Evolutionary conservation across 345 rosid species (phyloP).

Genomic region (Syzygium grande): DNA sequence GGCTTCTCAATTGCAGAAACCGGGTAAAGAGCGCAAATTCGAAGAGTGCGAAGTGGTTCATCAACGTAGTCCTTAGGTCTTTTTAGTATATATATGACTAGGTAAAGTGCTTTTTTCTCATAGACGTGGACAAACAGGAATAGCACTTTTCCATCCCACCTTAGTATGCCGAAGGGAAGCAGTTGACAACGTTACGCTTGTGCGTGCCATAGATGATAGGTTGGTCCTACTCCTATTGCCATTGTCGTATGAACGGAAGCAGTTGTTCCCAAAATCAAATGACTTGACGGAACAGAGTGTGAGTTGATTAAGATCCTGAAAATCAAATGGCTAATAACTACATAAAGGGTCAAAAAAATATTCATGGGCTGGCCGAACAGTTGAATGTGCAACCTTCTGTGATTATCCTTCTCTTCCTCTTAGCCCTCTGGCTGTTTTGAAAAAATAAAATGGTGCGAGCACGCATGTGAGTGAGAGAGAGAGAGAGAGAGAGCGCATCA

Average conservation of each 20-base stretch:
- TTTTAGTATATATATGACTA: background rate
- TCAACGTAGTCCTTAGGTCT: background rate
- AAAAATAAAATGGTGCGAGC: background rate
- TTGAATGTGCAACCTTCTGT: background rate
- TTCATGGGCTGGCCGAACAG: background rate
- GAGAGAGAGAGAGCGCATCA: background rate
- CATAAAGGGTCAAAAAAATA: background rate
- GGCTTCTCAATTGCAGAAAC: background rate
- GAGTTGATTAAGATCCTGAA: background rate
- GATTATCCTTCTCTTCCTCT: background rate
- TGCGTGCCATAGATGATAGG: background rate
- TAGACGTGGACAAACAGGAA: background rate
- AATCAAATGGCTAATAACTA: background rate
- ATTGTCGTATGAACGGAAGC: background rate
- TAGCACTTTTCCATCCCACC: background rate
- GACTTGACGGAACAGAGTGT: background rate
- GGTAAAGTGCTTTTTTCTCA: background rate
- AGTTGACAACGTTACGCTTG: background rate
- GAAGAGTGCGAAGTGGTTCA: background rate
- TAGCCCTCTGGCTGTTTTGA: background rate
- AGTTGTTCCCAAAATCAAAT: background rate
- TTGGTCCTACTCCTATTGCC: background rate
- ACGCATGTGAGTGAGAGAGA: background rate
- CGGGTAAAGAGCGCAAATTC: background rate
- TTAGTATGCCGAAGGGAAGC: background rate